phyloP scores from a whole-genome alignment of 345 rosid species.

The Populus ilicifolia region DNA sequence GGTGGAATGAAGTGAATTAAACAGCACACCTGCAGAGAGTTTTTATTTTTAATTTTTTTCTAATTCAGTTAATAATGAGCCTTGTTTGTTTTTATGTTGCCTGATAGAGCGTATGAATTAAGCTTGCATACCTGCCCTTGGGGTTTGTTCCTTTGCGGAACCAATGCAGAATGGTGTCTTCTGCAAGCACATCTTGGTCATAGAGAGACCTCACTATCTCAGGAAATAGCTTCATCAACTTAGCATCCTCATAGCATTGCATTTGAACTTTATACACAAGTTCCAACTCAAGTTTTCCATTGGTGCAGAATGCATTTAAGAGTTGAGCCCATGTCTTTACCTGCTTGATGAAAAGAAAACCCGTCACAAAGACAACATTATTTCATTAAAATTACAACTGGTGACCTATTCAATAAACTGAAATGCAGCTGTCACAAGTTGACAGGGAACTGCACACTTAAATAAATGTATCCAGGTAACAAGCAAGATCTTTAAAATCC shows the following conservation, averaged over 20 bases:
- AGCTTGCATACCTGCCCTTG: constrained; percentile 76
- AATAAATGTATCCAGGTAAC: not conserved
- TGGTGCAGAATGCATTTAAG: constrained; percentile 74
- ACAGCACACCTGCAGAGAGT: not conserved
- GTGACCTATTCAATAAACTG: not conserved
- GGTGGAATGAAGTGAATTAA: not conserved
- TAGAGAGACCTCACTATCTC: constrained; percentile 83
- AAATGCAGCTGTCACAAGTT: not conserved
- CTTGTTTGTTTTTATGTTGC: not conserved
- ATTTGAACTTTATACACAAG: constrained; percentile 91
- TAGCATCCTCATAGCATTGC: constrained; percentile 98
- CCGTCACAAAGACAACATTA: not conserved
- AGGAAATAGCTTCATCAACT: constrained; percentile 94
- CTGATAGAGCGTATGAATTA: not conserved
- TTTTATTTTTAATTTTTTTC: no score
- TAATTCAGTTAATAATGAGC: not conserved
- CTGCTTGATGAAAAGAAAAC: constrained; percentile 31
- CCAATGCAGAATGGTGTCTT: constrained; percentile 91
- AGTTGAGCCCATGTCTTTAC: constrained; percentile 90
- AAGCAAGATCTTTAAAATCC: not conserved
- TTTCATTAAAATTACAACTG: not conserved
- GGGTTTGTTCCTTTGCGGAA: constrained; percentile 81
- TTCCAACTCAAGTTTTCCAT: constrained; percentile 86
- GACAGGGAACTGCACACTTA: not conserved
- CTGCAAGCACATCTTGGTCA: constrained; percentile 92